phyloP scores from a whole-genome alignment of 2,329 filamentous ascomycete species.

The Diaporthe australafricana region DNA sequence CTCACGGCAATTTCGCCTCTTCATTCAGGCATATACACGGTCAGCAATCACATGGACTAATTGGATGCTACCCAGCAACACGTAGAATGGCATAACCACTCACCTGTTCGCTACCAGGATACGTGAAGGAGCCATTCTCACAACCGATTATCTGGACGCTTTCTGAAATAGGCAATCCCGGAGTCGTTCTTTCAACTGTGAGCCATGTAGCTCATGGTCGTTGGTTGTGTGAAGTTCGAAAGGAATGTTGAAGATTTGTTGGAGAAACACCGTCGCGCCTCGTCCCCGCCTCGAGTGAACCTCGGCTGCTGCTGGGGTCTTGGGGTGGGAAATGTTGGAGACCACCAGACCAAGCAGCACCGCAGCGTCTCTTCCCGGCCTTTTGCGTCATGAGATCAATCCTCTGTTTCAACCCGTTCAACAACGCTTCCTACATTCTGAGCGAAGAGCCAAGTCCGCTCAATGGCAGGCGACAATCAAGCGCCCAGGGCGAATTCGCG shows the following conservation, averaged over 20 bases:
- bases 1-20: constrained; percentile 72
- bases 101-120: constrained; percentile 31
- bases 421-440: neutral
- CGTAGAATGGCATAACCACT: neutral
- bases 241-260: neutral
- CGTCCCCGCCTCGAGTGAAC: constrained; percentile 14
- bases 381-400: neutral
- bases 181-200: neutral
- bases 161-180: neutral
- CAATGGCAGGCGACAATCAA: constrained; percentile 1
- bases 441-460: neutral
- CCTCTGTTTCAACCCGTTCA: neutral
- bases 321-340: neutral
- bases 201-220: neutral
- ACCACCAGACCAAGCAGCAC: neutral
- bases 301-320: constrained; percentile 17
- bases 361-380: neutral
- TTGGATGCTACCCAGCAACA: neutral
- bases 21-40: neutral
- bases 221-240: neutral
- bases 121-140: constrained; percentile 2
- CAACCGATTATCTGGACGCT: neutral
- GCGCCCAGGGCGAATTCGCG: constrained; percentile 52
- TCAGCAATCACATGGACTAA: constrained; percentile 47
- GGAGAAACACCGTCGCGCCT: neutral